Conservation (phyloP, 1,139 yeast species). For the Lodderomyces orthopsilosis region DNA sequence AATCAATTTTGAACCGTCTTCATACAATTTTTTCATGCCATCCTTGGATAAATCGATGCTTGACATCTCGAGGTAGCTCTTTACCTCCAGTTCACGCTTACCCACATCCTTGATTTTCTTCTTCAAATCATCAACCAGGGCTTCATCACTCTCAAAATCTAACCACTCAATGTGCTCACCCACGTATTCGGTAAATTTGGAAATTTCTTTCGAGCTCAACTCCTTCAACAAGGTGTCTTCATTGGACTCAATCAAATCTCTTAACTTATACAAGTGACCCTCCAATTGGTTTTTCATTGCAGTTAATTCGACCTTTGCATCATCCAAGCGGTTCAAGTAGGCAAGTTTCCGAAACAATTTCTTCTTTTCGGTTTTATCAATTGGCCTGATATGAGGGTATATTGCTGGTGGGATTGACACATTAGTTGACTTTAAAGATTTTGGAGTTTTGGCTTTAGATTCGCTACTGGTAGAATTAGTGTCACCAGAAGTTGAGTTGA, state of each 20-base stretch:
- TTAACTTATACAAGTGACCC: constrained; percentile 53
- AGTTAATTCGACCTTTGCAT: constrained; percentile 44
- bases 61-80: constrained; percentile 23
- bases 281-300: constrained; percentile 56
- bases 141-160: constrained; percentile 66
- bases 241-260: constrained; percentile 51
- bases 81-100: constrained; percentile 21
- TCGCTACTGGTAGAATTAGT: constrained; percentile 19
- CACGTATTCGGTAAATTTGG: constrained; percentile 26
- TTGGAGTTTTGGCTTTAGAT: constrained; percentile 17
- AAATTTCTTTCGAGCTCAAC: constrained; percentile 32
- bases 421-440: constrained; percentile 18
- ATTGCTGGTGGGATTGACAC: constrained; percentile 27
- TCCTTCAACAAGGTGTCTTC: constrained; percentile 37
- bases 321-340: constrained; percentile 44
- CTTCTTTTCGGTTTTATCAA: constrained; percentile 40
- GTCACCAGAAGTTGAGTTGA: constrained; percentile 12
- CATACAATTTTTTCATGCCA: constrained; percentile 38
- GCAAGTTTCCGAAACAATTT: constrained; percentile 26
- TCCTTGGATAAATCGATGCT: constrained; percentile 32
- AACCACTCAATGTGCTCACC: constrained; percentile 70
- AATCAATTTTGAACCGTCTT: constrained; percentile 38
- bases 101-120: constrained; percentile 22
- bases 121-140: constrained; percentile 42
- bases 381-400: constrained; percentile 45